Evolutionary conservation across 1,284 basidiomycete genomes (phyloP).

Genomic region (Rhizoctonia solani): DNA sequence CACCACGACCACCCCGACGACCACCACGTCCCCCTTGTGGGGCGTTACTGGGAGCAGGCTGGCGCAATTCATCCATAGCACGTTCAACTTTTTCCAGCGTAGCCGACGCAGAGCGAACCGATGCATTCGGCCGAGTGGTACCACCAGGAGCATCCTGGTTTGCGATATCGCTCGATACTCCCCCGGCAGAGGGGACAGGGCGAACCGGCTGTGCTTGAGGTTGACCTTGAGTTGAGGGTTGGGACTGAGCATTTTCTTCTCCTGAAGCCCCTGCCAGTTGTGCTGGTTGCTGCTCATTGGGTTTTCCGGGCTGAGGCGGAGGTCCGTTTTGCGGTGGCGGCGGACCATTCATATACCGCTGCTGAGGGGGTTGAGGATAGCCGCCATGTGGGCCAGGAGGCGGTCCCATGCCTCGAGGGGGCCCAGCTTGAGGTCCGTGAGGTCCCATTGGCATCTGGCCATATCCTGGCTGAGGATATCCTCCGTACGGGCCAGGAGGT

Average conservation of each 20-base stretch:
- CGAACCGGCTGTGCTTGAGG: not conserved
- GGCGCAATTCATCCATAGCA: slow-evolving; percentile 71
- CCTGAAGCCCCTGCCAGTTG: slow-evolving; percentile 28
- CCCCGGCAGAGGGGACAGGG: not conserved
- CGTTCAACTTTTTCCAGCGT: slow-evolving; percentile 78
- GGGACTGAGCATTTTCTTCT: slow-evolving; percentile 44
- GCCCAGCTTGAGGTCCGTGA: slow-evolving; percentile 15
- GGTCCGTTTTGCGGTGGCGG: not conserved
- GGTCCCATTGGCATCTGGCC: slow-evolving; percentile 32
- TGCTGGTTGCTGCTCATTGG: not conserved
- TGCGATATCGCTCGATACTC: not conserved
- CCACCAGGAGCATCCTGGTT: not conserved
- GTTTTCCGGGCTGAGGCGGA: slow-evolving; percentile 4
- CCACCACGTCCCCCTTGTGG: slow-evolving; percentile 38
- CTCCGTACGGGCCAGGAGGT: slow-evolving; percentile 24
- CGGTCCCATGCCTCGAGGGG: slow-evolving; percentile 25
- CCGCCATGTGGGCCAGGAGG: slow-evolving; percentile 9
- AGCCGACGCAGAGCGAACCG: slow-evolving; percentile 70
- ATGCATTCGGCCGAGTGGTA: slow-evolving; percentile 36
- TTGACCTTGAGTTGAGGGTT: not conserved
- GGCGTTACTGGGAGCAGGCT: slow-evolving; percentile 43
- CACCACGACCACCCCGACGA: slow-evolving; percentile 47
- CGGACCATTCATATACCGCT: slow-evolving; percentile 25
- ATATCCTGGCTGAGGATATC: slow-evolving; percentile 26
- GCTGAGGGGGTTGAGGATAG: slow-evolving; percentile 27